Conservation (phyloP, 148 eudicot genomes). For the Simmondsia chinensis region DNA sequence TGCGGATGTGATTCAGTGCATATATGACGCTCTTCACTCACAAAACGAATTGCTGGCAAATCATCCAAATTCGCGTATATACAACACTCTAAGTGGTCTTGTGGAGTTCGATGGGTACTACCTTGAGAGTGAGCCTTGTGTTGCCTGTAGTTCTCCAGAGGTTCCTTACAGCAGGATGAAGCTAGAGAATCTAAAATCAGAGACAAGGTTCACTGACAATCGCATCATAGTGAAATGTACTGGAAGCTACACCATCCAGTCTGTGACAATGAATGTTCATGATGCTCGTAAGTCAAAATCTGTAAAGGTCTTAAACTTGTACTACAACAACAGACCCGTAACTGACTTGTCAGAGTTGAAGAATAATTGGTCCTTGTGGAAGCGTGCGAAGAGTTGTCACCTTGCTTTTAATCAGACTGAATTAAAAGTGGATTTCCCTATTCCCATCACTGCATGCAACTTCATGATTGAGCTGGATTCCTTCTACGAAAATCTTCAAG, state of each 20-base stretch:
- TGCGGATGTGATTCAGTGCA: slow-evolving; percentile 75
- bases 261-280: slow-evolving; percentile 97
- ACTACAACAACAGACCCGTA: slow-evolving; percentile 98
- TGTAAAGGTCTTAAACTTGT: slow-evolving; percentile 95
- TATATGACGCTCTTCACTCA: slow-evolving; percentile 79
- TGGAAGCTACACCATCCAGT: slow-evolving; percentile 97
- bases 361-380: slow-evolving; percentile 98
- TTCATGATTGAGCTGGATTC: slow-evolving; percentile 99
- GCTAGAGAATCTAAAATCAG: slow-evolving; percentile 91
- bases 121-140: slow-evolving; percentile 99
- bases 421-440: slow-evolving; percentile 91
- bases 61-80: slow-evolving; percentile 97
- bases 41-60: slow-evolving; percentile 97
- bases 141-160: slow-evolving; percentile 98
- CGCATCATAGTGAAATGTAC: slow-evolving; percentile 99
- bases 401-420: slow-evolving; percentile 92
- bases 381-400: slow-evolving; percentile 97
- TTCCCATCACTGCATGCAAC: slow-evolving; percentile 98
- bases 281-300: slow-evolving; percentile 99
- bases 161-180: slow-evolving; percentile 96
- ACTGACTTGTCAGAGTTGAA: slow-evolving; percentile 94
- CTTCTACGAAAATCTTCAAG: slow-evolving; percentile 97
- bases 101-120: slow-evolving; percentile 99
- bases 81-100: slow-evolving; percentile 91
- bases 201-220: slow-evolving; percentile 92